Evolutionary conservation across 1,139 yeast genomes (phyloP).

Genomic region (Hyphopichia buzzinii): DNA sequence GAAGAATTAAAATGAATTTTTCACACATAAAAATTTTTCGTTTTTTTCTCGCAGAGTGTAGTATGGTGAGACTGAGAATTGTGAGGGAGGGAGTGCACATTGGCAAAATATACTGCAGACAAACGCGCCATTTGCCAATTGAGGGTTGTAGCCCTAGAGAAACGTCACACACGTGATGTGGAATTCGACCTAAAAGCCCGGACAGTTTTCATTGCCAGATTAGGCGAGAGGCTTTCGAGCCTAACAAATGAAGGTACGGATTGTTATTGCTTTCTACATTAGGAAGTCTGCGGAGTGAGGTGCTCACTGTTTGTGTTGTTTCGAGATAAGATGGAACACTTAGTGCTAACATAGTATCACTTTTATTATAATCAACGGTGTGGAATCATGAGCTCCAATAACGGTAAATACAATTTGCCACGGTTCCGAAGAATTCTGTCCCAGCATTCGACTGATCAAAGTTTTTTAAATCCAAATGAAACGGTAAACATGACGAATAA

Average conservation of each 20-base stretch:
- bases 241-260: too few species aligned
- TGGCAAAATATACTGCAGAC: background rate
- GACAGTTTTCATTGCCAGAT: too few species aligned
- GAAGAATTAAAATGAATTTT: constrained; percentile 7
- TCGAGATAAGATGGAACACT: background rate
- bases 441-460: constrained; percentile 15
- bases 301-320: background rate
- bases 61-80: background rate
- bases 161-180: background rate
- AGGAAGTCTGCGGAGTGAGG: background rate
- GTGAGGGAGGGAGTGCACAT: background rate
- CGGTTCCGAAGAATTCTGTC: constrained; percentile 19
- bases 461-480: constrained; percentile 18
- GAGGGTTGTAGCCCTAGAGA: background rate
- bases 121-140: background rate
- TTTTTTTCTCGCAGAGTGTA: background rate
- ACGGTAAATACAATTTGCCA: constrained; percentile 15
- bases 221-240: too few species aligned
- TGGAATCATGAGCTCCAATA: constrained; percentile 11
- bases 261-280: background rate
- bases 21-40: constrained; percentile 4
- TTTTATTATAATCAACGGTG: too few species aligned
- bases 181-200: too few species aligned
- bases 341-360: background rate
- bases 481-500: constrained; percentile 10